phyloP scores from a whole-genome alignment of 345 rosid genomes.

The Eucalyptus viminalis region DNA sequence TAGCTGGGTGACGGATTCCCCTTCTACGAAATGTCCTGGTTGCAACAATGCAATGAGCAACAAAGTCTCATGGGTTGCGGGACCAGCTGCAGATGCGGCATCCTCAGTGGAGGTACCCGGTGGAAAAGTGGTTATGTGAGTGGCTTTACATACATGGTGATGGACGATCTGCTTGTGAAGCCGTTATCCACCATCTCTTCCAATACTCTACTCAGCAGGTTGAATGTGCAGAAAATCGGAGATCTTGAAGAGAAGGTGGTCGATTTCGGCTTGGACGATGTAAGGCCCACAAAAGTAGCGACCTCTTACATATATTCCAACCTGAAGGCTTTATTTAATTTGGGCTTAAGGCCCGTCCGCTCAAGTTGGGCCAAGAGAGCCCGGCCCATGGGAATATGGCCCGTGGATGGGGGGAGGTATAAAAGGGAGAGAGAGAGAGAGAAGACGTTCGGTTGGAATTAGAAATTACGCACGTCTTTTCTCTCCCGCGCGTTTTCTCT shows the following conservation, averaged over 20 bases:
- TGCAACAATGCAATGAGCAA: not conserved
- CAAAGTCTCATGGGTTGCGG: not conserved
- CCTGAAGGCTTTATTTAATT: too few species aligned
- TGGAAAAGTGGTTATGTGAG: not conserved
- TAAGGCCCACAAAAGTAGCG: not conserved
- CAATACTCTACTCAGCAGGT: not conserved
- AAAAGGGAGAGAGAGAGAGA: too few species aligned
- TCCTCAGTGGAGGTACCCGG: not conserved
- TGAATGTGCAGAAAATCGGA: not conserved
- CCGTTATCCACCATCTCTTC: not conserved
- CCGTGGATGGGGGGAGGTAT: too few species aligned
- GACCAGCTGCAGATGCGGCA: not conserved
- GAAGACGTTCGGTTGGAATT: too few species aligned
- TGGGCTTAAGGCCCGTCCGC: too few species aligned
- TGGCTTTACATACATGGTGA: not conserved
- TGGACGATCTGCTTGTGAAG: not conserved
- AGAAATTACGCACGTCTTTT: too few species aligned
- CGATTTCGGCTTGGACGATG: not conserved
- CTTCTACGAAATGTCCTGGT: not conserved
- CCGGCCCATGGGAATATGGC: too few species aligned
- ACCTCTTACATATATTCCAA: not conserved
- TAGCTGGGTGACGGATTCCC: not conserved
- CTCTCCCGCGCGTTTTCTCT: too few species aligned
- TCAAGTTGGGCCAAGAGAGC: too few species aligned
- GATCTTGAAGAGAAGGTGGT: not conserved